Conservation (phyloP, 2,329 filamentous ascomycete genomes). For the Lasiodiplodia citricola region DNA sequence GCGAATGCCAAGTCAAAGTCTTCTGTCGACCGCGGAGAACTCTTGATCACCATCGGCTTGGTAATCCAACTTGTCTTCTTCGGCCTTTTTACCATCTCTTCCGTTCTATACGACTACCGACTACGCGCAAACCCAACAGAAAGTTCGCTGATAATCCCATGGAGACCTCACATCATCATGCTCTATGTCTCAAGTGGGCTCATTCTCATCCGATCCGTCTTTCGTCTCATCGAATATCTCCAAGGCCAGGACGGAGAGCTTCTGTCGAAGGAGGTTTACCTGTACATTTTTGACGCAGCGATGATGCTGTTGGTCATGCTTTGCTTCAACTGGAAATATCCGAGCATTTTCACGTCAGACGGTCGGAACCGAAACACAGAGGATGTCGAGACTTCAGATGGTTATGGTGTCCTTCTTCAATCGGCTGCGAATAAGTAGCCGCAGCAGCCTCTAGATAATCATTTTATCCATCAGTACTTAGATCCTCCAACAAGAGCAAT, state of each 20-base stretch:
- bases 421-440: too few relatives aligned
- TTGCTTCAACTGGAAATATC: constrained; percentile 46
- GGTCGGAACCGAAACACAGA: too few relatives aligned
- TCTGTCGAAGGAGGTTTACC: constrained; percentile 50
- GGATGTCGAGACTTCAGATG: too few relatives aligned
- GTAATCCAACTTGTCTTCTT: constrained; percentile 51
- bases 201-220: neutral
- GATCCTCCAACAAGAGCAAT: too few relatives aligned
- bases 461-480: too few relatives aligned
- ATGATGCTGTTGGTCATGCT: constrained; percentile 52
- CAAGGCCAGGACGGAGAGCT: constrained; percentile 52
- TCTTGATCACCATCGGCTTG: constrained; percentile 34
- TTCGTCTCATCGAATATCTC: neutral
- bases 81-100: constrained; percentile 52
- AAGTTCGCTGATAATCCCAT: neutral
- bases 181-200: neutral
- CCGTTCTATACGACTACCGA: constrained; percentile 36
- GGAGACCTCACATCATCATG: neutral
- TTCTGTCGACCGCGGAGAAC: neutral
- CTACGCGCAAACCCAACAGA: constrained; percentile 31
- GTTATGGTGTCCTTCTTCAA: too few relatives aligned
- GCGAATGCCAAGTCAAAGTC: neutral
- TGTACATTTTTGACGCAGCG: constrained; percentile 55
- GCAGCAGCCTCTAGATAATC: too few relatives aligned
- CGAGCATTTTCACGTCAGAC: constrained; percentile 30